Base-by-base conservation (phyloP, 2,329 filamentous ascomycete genomes). In the Verticillium nubilum region DNA sequence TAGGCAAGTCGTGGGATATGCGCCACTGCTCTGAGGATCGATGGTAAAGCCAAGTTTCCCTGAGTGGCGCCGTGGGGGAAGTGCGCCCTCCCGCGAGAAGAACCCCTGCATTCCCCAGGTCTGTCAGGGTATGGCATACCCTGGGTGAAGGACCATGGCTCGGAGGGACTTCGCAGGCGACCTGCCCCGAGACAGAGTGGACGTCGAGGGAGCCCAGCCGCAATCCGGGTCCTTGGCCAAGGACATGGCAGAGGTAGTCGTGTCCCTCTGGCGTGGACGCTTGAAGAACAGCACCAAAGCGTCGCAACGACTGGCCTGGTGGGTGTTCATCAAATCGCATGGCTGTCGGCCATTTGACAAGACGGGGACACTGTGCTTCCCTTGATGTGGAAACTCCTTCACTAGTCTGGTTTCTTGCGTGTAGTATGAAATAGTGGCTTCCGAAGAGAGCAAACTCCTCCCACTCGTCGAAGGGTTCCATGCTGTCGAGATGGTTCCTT, bases 381-480 rank as follows among this genome's bases (percentile, higher is more conserved):
- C 25, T 17, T 29, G 25, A 13, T 13, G 26, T 28, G 7, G 19
- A 10, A 9, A 28, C 3, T 33, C 28, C 52, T 19, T n/a, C 52
- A 27, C 10, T 26, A 19, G 28, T n/a, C 33, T 37, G n/a, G 19
- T 9, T 85, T 50, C 76, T 80, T 15, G 91, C 91, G 56, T 86
- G 79, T 9, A 96, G 79, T 52, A 97, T 75, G 66, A 93, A 90
- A 72, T 97, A 96, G 73, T 97, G 93, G 33, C 87, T 86, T 2
- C 85, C 86, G 71, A 96, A 97, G 1, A 97, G 78, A 2, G 89
- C 87, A 69, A 97, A 92, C 68, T 97, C 94, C 73, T 98, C 94
- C 92, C 92, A 97, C 73, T 97, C 93, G 71, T 98, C 94, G 69
- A 98, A 97, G 1, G 89, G 86, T 68, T 97, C 94, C 17, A 92